Conservation (phyloP, 305 asterid genomes). For the Solanum hybrid region DNA sequence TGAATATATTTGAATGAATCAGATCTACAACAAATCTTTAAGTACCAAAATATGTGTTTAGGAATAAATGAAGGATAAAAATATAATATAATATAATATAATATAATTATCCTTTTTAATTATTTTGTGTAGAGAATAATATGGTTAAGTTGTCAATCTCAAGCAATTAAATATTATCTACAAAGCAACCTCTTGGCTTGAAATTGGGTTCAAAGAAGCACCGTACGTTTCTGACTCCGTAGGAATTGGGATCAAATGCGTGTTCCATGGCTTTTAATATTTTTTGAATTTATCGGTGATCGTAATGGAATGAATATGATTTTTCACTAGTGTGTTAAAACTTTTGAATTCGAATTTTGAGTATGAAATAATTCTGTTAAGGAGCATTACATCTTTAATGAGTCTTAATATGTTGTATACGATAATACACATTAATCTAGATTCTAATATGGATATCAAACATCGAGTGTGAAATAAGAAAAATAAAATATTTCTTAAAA, state of each 20-base stretch:
- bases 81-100: not conserved
- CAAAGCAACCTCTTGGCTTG: not conserved
- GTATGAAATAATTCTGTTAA: not conserved
- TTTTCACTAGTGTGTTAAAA: not conserved
- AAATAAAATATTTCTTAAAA: not conserved
- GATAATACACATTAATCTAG: not conserved
- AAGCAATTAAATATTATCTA: not conserved
- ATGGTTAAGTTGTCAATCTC: not conserved
- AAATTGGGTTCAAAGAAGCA: not conserved
- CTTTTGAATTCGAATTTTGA: not conserved
- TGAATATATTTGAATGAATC: not conserved
- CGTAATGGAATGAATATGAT: not conserved
- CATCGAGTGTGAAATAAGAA: rapidly evolving
- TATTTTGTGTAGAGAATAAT: not conserved
- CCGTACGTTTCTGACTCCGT: not conserved
- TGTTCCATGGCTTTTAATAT: not conserved
- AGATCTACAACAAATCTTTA: not conserved
- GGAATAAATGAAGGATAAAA: not conserved
- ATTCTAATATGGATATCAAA: not conserved
- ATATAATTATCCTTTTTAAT: not conserved
- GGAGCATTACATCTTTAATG: not conserved
- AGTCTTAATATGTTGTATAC: not conserved
- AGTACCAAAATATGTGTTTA: not conserved
- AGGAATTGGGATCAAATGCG: not conserved
- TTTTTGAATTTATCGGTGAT: not conserved